Evolutionary conservation across 2,329 filamentous ascomycete species (phyloP), one percentile per base, ranked within the genome.

Genomic region (Fusarium annulatum): DNA sequence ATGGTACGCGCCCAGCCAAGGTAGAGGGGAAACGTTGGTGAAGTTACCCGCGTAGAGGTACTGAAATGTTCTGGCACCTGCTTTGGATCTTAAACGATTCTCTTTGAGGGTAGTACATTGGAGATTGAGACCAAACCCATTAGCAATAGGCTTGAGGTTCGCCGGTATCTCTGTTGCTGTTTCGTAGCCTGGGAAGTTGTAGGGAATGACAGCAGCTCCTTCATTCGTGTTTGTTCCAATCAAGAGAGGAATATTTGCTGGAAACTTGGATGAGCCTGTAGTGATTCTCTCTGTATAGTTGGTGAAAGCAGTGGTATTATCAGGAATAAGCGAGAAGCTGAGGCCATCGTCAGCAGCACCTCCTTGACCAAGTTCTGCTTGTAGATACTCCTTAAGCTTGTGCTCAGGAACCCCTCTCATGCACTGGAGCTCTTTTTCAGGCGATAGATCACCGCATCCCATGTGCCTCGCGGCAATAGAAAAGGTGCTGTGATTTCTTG

Each of bases 1-100:
- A 21, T 75, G 73, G 6, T 75, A 75, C 2, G 72, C 73, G 2
- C 73, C 73, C 6, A 75, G 18, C 72, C 72, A 75, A 0, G 66
- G 66, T 2, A 75, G 30, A 30, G 72, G 73, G 21, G 73, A 75
- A 10, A 75, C 53, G 10, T 75, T 73, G 7, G 72, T 75, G 15
- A 75, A 75, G 21, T 75, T 75, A 2, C 73, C 73, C 0, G 60
- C 73, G 21, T 75, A 75, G 16, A 73, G 49, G 12, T 75, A 75
- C 14, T 75, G 69, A 8, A 73, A 71, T 0, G 73, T 75, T 18
- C 7, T 67, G 10, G 72, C 69, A 4, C 73, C 72, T 12, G 33
- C 57, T 38, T 61, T n/a, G 9, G 57, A 60, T 2, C 73, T 69
- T 6, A 73, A 41, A 7, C 57, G 58, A 3, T 34, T 46, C 9